Percentiles rank a stretch among this genome's conserved stretches.
Evolutionary conservation across 345 rosid genomes (phyloP).

Genomic region (Crucihimalaya himalaica): DNA sequence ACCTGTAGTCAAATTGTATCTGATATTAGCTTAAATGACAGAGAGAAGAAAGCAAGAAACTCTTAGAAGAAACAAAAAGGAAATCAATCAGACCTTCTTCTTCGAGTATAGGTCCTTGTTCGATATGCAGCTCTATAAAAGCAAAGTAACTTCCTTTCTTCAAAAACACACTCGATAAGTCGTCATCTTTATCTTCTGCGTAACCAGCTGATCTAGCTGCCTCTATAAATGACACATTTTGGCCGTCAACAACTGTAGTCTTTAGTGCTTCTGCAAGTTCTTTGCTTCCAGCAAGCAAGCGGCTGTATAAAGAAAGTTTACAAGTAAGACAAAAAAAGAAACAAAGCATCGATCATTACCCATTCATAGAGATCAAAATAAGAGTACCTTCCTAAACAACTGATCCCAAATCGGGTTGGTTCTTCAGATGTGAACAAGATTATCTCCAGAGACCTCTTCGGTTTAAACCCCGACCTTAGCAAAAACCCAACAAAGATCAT

Average conservation of each 20-base stretch:
- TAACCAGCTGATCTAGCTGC: slow-evolving; percentile 91
- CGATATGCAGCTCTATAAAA: slow-evolving; percentile 90
- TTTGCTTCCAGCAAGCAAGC: slow-evolving; percentile 74
- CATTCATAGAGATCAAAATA: not conserved
- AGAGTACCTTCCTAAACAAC: slow-evolving; percentile 93
- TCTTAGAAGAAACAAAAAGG: not conserved
- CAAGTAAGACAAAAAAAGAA: slow-evolving; percentile 8
- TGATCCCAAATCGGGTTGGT: slow-evolving; percentile 92
- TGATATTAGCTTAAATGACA: not conserved
- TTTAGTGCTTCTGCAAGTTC: slow-evolving; percentile 60
- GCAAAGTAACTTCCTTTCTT: slow-evolving; percentile 75
- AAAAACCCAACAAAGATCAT: not conserved
- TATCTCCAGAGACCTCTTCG: slow-evolving; percentile 82
- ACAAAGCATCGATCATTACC: not conserved
- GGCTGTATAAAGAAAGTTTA: slow-evolving; percentile 49
- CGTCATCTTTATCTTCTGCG: slow-evolving; percentile 49
- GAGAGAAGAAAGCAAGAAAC: not conserved
- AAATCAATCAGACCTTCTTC: slow-evolving; percentile 57
- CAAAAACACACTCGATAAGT: slow-evolving; percentile 62
- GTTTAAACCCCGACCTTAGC: slow-evolving; percentile 79
- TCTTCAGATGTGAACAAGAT: slow-evolving; percentile 93
- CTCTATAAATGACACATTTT: slow-evolving; percentile 71
- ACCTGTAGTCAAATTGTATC: slow-evolving; percentile 43
- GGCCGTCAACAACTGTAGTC: slow-evolving; percentile 61
- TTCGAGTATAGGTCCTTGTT: slow-evolving; percentile 93